phyloP scores from a whole-genome alignment of 352 stramenopile genomes.

The Globisporangium solare region DNA sequence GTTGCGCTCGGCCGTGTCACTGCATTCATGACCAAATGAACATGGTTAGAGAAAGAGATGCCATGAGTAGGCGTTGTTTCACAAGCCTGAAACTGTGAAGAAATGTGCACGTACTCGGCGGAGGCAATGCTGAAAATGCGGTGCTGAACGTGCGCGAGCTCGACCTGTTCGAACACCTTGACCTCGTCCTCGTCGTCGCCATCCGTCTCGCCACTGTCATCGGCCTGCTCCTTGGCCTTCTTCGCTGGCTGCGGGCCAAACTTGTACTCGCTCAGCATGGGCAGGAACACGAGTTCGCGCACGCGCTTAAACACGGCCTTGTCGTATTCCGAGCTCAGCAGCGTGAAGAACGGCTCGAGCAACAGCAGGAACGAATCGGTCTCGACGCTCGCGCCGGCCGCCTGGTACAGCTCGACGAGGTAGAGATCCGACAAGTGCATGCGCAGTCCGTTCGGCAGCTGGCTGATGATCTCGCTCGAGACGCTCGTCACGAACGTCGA shows the following conservation, averaged over 20 bases:
- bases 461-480: constrained; percentile 65
- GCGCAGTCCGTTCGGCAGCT: constrained; percentile 75
- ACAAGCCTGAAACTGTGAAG: not conserved
- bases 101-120: constrained; percentile 36
- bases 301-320: constrained; percentile 79
- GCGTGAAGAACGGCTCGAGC: constrained; percentile 77
- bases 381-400: constrained; percentile 43
- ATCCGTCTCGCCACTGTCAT: constrained; percentile 36
- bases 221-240: constrained; percentile 30
- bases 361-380: constrained; percentile 65
- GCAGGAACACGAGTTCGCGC: constrained; percentile 65
- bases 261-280: constrained; percentile 62
- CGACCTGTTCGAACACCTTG: constrained; percentile 63
- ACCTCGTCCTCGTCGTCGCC: constrained; percentile 42
- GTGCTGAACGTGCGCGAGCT: constrained; percentile 67
- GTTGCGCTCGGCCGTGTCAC: constrained; percentile 75
- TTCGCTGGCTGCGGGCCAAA: constrained; percentile 50
- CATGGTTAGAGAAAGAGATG: not conserved
- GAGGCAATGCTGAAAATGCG: constrained; percentile 76
- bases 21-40: constrained; percentile 6
- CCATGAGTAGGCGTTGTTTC: not conserved
- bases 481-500: constrained; percentile 57
- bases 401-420: constrained; percentile 55
- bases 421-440: constrained; percentile 79
- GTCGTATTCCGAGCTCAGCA: constrained; percentile 76